Evolutionary conservation across 2,329 filamentous ascomycete species (phyloP).

Genomic region (Neonectria coccinea): DNA sequence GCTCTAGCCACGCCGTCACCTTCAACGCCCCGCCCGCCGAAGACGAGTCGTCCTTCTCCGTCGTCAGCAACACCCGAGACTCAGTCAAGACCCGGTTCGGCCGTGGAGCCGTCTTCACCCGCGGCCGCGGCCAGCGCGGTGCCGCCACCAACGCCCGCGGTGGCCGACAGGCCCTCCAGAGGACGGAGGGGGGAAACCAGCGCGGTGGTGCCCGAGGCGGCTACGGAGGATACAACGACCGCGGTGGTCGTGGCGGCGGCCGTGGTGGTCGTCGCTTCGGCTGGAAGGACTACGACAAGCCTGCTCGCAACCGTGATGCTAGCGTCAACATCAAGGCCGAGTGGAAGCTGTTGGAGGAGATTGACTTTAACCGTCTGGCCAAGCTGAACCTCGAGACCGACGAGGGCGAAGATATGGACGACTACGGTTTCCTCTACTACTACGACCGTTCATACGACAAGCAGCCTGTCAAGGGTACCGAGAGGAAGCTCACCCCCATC

Average conservation of each 20-base stretch:
- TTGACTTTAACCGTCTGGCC: conserved; percentile 93
- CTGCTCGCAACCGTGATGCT: conserved; percentile 92
- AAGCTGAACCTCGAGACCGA: conserved; percentile 97
- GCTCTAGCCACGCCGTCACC: conserved; percentile 84
- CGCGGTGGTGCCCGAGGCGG: conserved; percentile 71
- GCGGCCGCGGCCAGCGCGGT: conserved; percentile 82
- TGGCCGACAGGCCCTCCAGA: conserved; percentile 73
- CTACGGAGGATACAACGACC: conserved; percentile 70
- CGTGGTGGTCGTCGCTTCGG: conserved; percentile 89
- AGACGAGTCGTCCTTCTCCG: conserved; percentile 97
- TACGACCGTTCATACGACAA: conserved; percentile 98
- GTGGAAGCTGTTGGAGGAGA: conserved; percentile 96
- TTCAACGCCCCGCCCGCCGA: conserved; percentile 94
- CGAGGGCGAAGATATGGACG: conserved; percentile 93
- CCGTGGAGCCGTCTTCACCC: conserved; percentile 90
- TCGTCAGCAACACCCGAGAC: conserved; percentile 94
- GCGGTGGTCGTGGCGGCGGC: conserved; percentile 71
- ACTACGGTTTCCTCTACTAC: conserved; percentile 97
- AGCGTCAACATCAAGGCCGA: conserved; percentile 96
- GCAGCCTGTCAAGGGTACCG: conserved; percentile 86
- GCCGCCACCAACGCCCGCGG: conserved; percentile 74
- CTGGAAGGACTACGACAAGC: conserved; percentile 99
- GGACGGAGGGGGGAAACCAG: conserved; percentile 69
- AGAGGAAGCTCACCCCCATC: conserved; percentile 87
- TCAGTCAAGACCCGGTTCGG: conserved; percentile 88